phyloP scores from a whole-genome alignment of 1,139 yeast species.

The Maudiozyma humilis region DNA sequence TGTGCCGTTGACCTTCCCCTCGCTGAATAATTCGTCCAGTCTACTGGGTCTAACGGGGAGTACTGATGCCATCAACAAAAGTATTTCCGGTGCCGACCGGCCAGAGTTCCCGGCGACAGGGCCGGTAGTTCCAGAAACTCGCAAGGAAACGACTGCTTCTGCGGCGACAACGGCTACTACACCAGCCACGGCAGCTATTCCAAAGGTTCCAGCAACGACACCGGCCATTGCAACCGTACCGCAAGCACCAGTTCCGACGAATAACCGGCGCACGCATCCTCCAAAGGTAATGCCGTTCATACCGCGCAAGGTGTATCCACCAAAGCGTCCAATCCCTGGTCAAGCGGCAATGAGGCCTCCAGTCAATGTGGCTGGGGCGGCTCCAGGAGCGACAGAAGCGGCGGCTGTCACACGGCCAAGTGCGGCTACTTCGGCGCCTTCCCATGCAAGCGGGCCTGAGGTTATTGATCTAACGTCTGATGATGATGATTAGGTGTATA shows the following conservation, averaged over 20 bases:
- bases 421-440: not conserved
- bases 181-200: not conserved
- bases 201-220: not conserved
- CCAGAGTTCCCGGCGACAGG: no score
- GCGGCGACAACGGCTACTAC: no score
- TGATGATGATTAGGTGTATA: not conserved
- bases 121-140: no score
- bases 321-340: conserved; percentile 16
- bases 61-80: not conserved
- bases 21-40: not conserved
- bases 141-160: no score
- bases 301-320: conserved; percentile 18
- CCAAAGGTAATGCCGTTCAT: conserved; percentile 17
- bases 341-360: no score
- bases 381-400: not conserved
- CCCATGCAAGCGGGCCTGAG: conserved; percentile 11
- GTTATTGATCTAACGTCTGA: conserved; percentile 28
- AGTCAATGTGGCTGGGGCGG: no score
- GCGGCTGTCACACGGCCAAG: not conserved
- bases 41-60: not conserved
- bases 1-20: no score
- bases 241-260: not conserved
- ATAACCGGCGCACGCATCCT: not conserved
- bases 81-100: no score
- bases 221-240: not conserved